Conservation (phyloP, 1,284 basidiomycete genomes). For the Cryptococcus wingfieldii region DNA sequence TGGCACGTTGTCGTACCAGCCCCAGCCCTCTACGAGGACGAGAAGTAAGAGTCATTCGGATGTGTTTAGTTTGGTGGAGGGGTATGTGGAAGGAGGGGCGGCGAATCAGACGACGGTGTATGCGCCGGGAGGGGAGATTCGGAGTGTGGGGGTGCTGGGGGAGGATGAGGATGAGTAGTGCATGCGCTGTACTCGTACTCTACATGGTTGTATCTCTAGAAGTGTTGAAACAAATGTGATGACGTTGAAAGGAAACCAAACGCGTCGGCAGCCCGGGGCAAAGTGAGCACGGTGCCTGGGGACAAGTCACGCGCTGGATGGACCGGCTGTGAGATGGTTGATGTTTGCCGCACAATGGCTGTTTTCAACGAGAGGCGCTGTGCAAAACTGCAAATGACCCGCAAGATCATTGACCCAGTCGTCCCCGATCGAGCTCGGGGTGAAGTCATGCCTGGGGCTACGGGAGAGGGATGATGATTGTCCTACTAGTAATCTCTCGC, state of each 20-base stretch:
- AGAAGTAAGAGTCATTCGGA: slow-evolving; percentile 43
- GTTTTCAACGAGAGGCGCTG: too few relatives aligned
- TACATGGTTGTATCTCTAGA: neutral
- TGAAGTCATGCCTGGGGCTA: too few relatives aligned
- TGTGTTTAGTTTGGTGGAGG: slow-evolving; percentile 43
- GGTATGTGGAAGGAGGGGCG: slow-evolving; percentile 44
- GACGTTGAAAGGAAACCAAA: too few relatives aligned
- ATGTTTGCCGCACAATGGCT: too few relatives aligned
- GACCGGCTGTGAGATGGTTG: neutral
- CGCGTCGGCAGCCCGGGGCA: neutral
- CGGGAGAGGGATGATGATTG: too few relatives aligned
- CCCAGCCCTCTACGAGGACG: slow-evolving; percentile 33
- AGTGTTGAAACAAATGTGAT: too few relatives aligned
- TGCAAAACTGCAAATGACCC: too few relatives aligned
- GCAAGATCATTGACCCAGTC: too few relatives aligned
- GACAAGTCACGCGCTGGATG: neutral
- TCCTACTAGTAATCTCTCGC: too few relatives aligned
- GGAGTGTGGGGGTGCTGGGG: slow-evolving; percentile 38
- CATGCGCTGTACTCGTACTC: neutral
- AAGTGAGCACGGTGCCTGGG: neutral
- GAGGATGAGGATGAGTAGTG: slow-evolving; percentile 17
- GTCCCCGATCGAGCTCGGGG: too few relatives aligned
- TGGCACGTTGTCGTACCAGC: slow-evolving; percentile 7
- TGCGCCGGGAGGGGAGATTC: slow-evolving; percentile 38
- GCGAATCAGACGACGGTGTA: slow-evolving; percentile 48